Percentiles rank a stretch among this genome's conserved stretches.
phyloP scores from a whole-genome alignment of 345 rosid species.

The Aquilaria malaccensis region DNA sequence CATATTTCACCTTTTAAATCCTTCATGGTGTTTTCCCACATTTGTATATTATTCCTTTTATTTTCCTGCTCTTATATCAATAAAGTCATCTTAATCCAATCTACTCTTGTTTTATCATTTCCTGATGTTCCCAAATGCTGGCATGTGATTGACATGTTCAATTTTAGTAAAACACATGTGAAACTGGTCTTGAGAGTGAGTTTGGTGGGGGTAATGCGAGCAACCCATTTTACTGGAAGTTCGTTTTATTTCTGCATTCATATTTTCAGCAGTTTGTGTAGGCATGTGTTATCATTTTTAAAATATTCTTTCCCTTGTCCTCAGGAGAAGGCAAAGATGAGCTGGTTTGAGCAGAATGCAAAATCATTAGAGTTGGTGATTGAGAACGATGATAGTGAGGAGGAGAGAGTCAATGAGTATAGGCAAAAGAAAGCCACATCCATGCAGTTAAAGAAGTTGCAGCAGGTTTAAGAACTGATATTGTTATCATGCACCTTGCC shows the following conservation, averaged over 20 bases:
- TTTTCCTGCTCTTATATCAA: too few species aligned
- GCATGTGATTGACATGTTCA: too few species aligned
- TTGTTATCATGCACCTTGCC: not conserved
- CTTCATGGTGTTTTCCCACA: too few species aligned
- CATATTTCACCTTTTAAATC: too few species aligned
- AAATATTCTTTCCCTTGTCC: constrained; percentile 10
- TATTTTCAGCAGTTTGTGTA: not conserved
- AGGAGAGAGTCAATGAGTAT: constrained; percentile 60
- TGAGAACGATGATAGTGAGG: constrained; percentile 82
- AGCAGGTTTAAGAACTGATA: constrained; percentile 43
- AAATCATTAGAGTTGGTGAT: constrained; percentile 61
- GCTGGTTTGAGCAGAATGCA: constrained; percentile 80
- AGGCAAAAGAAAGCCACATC: constrained; percentile 59
- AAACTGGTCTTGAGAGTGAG: too few species aligned
- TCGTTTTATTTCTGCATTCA: not conserved
- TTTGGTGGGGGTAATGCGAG: too few species aligned
- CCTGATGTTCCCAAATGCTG: too few species aligned
- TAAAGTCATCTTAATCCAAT: too few species aligned
- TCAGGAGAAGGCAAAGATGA: constrained; percentile 78
- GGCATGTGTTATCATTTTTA: not conserved
- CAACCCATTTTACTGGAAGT: not conserved
- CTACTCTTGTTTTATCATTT: too few species aligned
- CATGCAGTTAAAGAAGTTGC: constrained; percentile 43
- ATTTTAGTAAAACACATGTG: too few species aligned
- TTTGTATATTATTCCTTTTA: too few species aligned